Conservation (phyloP, 192 early-diverging fungal genomes). For the Backusella mclennaniae region DNA sequence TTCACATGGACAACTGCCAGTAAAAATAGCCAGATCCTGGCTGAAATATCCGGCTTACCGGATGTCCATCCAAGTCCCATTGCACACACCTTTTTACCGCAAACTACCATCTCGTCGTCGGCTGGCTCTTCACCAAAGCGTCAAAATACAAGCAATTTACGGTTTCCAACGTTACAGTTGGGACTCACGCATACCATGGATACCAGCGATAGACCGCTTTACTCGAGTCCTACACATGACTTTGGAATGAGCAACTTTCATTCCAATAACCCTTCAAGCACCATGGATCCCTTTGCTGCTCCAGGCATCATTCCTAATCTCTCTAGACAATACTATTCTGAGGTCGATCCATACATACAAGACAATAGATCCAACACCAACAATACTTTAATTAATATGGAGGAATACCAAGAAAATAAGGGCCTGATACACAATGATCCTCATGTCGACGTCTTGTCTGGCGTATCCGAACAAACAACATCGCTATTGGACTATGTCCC, state of each 20-base stretch:
- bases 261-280: neutral
- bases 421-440: conserved; percentile 26
- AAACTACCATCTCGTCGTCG: neutral
- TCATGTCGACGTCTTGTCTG: conserved; percentile 28
- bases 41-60: conserved; percentile 19
- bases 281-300: conserved; percentile 35
- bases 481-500: neutral
- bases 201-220: neutral
- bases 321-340: conserved; percentile 8
- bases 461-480: neutral
- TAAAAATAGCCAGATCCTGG: conserved; percentile 26
- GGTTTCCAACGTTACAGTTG: neutral
- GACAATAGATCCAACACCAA: neutral
- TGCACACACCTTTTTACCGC: neutral
- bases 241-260: neutral
- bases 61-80: neutral
- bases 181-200: neutral
- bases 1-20: conserved; percentile 25
- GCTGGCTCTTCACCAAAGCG: neutral
- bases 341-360: neutral
- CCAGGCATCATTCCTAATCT: conserved; percentile 16
- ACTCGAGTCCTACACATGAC: neutral
- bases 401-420: neutral
- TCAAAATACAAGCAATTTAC: neutral
- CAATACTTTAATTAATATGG: neutral